Evolutionary conservation across 495 filamentous ascomycete genomes (phyloP).

Genomic region (Saxispiralis lemnorum): DNA sequence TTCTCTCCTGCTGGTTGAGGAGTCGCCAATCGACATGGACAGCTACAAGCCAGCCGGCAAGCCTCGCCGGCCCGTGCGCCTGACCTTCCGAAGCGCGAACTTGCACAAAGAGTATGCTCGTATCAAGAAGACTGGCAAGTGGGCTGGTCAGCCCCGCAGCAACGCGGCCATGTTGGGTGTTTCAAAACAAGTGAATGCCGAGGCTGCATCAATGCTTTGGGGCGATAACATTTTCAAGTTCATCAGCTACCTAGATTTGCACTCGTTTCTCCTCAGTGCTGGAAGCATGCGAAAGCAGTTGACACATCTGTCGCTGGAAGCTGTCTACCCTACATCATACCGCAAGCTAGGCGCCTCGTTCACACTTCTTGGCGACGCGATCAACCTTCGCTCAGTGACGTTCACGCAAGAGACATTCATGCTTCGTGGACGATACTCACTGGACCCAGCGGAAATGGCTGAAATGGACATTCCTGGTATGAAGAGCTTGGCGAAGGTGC

Average conservation of each 20-base stretch:
- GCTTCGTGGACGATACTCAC: too few relatives aligned
- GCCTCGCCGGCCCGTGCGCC: constrained; percentile 1
- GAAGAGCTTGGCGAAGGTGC: too few relatives aligned
- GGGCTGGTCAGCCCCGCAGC: constrained; percentile 2
- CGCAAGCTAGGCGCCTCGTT: background rate
- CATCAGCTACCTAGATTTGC: background rate
- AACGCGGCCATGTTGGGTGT: constrained; percentile 6
- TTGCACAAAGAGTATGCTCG: too few relatives aligned
- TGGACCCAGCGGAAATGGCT: too few relatives aligned
- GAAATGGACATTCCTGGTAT: too few relatives aligned
- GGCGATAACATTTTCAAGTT: constrained; percentile 9
- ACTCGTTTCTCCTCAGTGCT: constrained; percentile 1
- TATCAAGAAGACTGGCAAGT: too few relatives aligned
- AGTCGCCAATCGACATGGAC: background rate
- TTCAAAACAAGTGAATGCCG: constrained; percentile 7
- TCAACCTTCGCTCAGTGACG: too few relatives aligned
- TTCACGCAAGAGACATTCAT: too few relatives aligned
- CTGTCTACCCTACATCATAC: background rate
- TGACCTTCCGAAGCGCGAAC: constrained; percentile 1
- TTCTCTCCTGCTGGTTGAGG: constrained; percentile 4
- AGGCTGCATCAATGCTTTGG: constrained; percentile 12
- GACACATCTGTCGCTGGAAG: background rate
- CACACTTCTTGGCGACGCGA: constrained; percentile 1
- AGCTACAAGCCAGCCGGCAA: background rate
- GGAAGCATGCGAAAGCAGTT: constrained; percentile 7